Evolutionary conservation across 2,329 filamentous ascomycete genomes (phyloP).

Genomic region (Ceratocystis colombiana): DNA sequence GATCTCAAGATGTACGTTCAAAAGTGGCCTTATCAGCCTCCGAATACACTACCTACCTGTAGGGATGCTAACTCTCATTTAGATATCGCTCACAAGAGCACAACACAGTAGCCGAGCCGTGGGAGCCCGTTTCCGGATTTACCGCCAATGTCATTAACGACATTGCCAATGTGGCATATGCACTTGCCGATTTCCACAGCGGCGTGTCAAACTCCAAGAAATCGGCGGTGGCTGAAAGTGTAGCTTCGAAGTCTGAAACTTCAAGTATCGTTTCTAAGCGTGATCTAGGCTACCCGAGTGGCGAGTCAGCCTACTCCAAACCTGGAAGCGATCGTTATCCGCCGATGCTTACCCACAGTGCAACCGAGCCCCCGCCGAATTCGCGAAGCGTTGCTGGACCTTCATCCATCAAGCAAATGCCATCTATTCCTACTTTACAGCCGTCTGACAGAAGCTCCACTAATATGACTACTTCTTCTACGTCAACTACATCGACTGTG

Average conservation of each 20-base stretch:
- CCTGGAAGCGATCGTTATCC: neutral
- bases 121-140: constrained; percentile 68
- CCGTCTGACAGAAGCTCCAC: constrained; percentile 7
- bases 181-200: constrained; percentile 61
- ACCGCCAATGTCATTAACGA: constrained; percentile 72
- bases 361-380: neutral
- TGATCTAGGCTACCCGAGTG: neutral
- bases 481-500: neutral
- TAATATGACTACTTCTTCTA: neutral
- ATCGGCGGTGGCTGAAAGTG: neutral
- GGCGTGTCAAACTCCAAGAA: constrained; percentile 28
- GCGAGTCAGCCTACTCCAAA: neutral
- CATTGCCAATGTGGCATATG: constrained; percentile 70
- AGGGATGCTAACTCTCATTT: constrained; percentile 23
- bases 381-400: neutral
- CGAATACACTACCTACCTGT: constrained; percentile 38
- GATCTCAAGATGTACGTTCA: constrained; percentile 53
- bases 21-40: neutral
- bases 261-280: neutral
- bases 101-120: constrained; percentile 66
- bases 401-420: neutral
- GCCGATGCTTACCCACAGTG: neutral
- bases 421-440: neutral
- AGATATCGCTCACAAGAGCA: constrained; percentile 51
- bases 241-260: neutral